Evolutionary conservation across 2,329 filamentous ascomycete species (phyloP), one percentile per base, ranked within the genome.

Genomic region (Esteya vermicola): DNA sequence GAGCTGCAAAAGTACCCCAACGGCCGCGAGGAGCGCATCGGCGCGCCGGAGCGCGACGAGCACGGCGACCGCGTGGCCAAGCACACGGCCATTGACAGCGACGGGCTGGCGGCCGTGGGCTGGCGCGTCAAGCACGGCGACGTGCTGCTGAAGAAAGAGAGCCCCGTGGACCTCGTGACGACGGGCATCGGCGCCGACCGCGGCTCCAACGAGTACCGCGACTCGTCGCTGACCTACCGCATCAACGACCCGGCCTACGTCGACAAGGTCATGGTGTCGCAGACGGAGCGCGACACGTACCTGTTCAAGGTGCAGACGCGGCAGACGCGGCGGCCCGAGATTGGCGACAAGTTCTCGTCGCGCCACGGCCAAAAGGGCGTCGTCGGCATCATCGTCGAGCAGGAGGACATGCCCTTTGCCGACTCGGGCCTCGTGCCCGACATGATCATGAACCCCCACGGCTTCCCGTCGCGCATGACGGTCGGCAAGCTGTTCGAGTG

Each of bases 361-460:
- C 85, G 91, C 44, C 91, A 98, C 70, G 91, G 91, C 18, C 91
- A 98, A 55, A 98, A 98, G 60, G 91, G 91, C 64, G 91, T 96
- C 18, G 86, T 93, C 2, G 91, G 91, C 42, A 89, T 96, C 51
- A 95, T 98, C 43, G 86, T 89, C 16, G 84, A 94, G 46, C 89
- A 96, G 61, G 86, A 91, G 55, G 91, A 98, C 56, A 82, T 98
- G 77, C 91, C 91, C 0, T 98, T 98, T 63, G 82, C 82, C 27
- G 91, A 98, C 60, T 67, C 72, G 39, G 93, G 91, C 3, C 75
- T 98, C 49, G 81, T 78, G n/a, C 91, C 91, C 0, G 91, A 98
- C 60, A 95, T 98, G 50, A 98, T 98, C 74, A 98, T 98, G 91
- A 98, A 98, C 66, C 91, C 93, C 0, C 91, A 98, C 63, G 91